A percentile compares a stretch with the other conserved stretches of the same genome.
These are phyloP conservation scores for Fomitopsis palustris DNA, from an alignment of 1,284 basidiomycete species.

Conservation along the genomic window DNA sequence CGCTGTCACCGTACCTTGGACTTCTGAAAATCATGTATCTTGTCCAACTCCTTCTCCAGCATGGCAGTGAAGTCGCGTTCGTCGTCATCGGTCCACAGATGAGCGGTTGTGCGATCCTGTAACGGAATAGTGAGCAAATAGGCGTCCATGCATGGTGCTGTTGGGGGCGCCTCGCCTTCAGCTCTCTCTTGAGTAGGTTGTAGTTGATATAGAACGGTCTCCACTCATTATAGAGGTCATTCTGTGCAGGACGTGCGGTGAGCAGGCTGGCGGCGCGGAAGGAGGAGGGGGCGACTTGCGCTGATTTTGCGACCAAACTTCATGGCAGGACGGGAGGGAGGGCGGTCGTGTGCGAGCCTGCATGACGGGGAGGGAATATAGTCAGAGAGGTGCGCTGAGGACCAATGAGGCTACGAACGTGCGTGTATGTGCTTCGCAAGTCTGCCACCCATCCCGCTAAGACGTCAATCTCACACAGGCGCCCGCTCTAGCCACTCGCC, in stretches of 20 bases:
- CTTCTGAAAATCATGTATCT: constrained; percentile 95
- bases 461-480: not conserved
- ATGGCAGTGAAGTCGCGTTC: constrained; percentile 78
- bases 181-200: constrained; percentile 82
- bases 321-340: constrained; percentile 39
- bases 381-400: not conserved
- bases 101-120: constrained; percentile 56
- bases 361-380: not conserved
- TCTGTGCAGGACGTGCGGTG: constrained; percentile 41
- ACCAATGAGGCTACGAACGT: constrained; percentile 8
- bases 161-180: constrained; percentile 56
- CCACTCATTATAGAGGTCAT: constrained; percentile 88
- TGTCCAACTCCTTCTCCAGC: constrained; percentile 89
- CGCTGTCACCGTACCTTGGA: constrained; percentile 60
- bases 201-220: constrained; percentile 89
- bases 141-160: not conserved
- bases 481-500: not conserved
- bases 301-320: constrained; percentile 91
- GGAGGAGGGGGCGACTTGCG: constrained; percentile 41
- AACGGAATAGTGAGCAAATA: not conserved
- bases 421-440: constrained; percentile 2
- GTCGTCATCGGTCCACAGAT: constrained; percentile 72
- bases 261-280: not conserved
- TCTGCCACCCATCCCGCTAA: not conserved
- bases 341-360: not conserved